These are phyloP conservation scores for Entrophospora sp. DNA, from an alignment of 192 early-diverging fungal species.

Conservation along the genomic window DNA sequence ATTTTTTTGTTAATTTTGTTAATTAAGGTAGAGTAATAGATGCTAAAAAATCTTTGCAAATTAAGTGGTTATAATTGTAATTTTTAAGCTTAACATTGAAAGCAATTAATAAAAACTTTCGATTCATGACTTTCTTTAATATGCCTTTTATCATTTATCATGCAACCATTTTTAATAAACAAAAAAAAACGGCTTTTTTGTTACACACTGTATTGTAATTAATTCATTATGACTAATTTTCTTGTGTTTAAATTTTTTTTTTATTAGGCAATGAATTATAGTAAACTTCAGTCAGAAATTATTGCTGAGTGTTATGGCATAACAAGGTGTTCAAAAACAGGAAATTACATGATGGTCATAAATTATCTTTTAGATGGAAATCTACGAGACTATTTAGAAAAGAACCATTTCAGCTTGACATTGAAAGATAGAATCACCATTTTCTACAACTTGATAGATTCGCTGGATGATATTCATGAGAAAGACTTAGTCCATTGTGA, in stretches of 20 bases:
- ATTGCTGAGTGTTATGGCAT: neutral
- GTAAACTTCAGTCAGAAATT: neutral
- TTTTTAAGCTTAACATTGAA: no score
- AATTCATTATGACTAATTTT: no score
- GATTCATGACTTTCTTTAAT: no score
- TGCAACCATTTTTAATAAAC: no score
- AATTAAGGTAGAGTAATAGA: no score
- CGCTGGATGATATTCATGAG: neutral
- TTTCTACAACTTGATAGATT: neutral
- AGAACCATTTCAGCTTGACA: slow-evolving; percentile 20
- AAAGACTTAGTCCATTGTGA: neutral
- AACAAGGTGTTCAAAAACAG: neutral
- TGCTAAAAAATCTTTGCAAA: no score
- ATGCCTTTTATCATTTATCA: no score
- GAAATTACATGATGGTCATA: slow-evolving; percentile 24
- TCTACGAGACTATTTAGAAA: slow-evolving; percentile 26
- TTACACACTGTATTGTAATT: no score
- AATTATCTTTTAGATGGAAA: slow-evolving; percentile 27
- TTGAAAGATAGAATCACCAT: slow-evolving; percentile 17
- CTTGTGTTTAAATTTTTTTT: neutral
- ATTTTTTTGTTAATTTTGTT: neutral
- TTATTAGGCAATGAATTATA: neutral
- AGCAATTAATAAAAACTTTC: no score
- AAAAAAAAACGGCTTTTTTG: no score
- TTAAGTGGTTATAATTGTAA: no score